A percentile compares a stretch with the other conserved stretches of the same genome.
Evolutionary conservation across 768 basidiomycete genomes (phyloP).

Genomic region (Termitomyces titanicus): DNA sequence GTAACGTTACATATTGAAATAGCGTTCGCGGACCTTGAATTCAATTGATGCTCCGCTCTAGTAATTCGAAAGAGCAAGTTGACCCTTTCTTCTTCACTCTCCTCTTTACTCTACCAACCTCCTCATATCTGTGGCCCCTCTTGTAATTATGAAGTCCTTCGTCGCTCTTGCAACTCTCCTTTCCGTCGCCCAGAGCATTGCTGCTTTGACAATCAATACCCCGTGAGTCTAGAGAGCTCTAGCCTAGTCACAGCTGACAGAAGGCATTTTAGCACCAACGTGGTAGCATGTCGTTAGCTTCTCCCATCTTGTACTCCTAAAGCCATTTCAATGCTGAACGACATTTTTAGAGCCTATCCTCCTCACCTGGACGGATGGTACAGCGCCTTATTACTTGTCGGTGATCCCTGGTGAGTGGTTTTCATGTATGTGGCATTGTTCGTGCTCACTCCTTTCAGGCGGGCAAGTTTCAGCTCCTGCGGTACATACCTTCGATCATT

Average conservation of each 20-base stretch:
- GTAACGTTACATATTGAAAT: neutral
- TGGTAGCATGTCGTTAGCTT: conserved; percentile 49
- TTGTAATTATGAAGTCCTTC: conserved; percentile 35
- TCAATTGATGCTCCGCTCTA: conserved; percentile 16
- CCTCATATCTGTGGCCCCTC: conserved; percentile 9
- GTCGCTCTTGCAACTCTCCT: conserved; percentile 29
- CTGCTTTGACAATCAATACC: conserved; percentile 57
- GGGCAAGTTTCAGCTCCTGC: conserved; percentile 48
- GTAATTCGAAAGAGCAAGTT: conserved; percentile 7
- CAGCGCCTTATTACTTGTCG: conserved; percentile 54
- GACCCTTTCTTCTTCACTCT: conserved; percentile 1
- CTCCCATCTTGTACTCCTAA: neutral
- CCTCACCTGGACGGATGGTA: conserved; percentile 51
- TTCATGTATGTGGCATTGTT: neutral
- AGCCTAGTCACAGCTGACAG: neutral
- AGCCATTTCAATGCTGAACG: neutral
- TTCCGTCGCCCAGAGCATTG: conserved; percentile 34
- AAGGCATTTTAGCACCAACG: conserved; percentile 25
- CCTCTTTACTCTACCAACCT: conserved; percentile 3
- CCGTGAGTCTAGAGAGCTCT: conserved; percentile 36
- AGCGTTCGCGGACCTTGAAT: conserved; percentile 13
- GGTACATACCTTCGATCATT: conserved; percentile 30
- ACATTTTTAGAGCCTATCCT: conserved; percentile 52
- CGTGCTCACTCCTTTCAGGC: conserved; percentile 30
- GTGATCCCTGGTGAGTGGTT: conserved; percentile 53